A percentile compares a stretch with the other conserved stretches of the same genome.
These are phyloP conservation scores for Amniculicola lignicola DNA, from an alignment of 495 filamentous ascomycete species.

Conservation along the genomic window DNA sequence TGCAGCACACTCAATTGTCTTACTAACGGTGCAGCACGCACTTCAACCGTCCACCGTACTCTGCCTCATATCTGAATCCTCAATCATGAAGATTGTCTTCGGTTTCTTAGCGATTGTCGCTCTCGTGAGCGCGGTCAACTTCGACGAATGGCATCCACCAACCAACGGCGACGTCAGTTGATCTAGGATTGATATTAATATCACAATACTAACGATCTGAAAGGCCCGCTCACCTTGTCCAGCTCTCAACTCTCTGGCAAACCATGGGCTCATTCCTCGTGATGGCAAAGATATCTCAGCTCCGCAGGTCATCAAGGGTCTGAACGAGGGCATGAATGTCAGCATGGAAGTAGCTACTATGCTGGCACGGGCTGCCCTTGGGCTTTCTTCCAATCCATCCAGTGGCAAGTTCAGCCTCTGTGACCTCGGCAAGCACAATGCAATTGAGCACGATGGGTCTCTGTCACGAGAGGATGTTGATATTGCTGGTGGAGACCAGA, in stretches of 20 bases:
- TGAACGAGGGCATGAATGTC: conserved; percentile 29
- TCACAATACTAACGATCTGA: too few species aligned
- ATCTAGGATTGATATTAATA: too few species aligned
- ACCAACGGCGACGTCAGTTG: conserved; percentile 13
- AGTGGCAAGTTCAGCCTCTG: conserved; percentile 27
- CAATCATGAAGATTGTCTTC: neutral
- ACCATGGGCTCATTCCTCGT: conserved; percentile 34
- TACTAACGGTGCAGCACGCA: too few species aligned
- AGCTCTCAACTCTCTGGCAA: conserved; percentile 37
- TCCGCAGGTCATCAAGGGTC: conserved; percentile 15
- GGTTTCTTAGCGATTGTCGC: neutral
- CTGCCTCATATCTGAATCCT: too few species aligned
- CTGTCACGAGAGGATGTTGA: conserved; percentile 29
- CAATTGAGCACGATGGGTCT: conserved; percentile 37
- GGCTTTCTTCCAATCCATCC: conserved; percentile 12
- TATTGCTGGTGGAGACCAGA: conserved; percentile 12
- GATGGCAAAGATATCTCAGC: conserved; percentile 30
- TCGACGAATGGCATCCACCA: conserved; percentile 19
- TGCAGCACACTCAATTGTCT: too few species aligned
- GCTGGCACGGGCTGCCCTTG: conserved; percentile 16
- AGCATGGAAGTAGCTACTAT: conserved; percentile 22
- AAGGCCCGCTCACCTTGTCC: conserved; percentile 36
- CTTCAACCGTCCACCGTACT: too few species aligned
- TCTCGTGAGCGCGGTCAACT: neutral
- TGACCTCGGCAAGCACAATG: conserved; percentile 34